Evolutionary conservation across 2,329 filamentous ascomycete species (phyloP).

Genomic region (Botryosphaeria dothidea): DNA sequence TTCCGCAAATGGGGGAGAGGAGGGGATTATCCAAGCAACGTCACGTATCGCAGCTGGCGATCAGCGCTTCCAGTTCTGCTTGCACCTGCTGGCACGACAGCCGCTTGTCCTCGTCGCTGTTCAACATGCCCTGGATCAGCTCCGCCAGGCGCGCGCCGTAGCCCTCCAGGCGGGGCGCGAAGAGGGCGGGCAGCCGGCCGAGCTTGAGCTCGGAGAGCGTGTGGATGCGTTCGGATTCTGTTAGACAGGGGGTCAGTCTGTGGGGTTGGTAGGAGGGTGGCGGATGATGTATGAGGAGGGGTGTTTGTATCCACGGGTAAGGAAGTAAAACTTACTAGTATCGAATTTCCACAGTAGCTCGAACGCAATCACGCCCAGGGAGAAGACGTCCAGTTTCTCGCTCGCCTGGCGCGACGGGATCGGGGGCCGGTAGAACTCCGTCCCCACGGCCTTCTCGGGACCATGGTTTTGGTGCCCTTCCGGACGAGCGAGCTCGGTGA

Average conservation of each 20-base stretch:
- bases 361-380: conserved; percentile 62
- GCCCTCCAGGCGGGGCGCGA: conserved; percentile 28
- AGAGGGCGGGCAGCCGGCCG: conserved; percentile 32
- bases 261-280: background rate
- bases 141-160: conserved; percentile 26
- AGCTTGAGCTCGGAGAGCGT: conserved; percentile 36
- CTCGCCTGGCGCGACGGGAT: conserved; percentile 34
- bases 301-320: too few relatives aligned
- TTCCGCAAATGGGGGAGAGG: too few relatives aligned
- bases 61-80: conserved; percentile 23
- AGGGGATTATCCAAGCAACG: background rate
- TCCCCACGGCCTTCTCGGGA: conserved; percentile 55
- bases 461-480: conserved; percentile 24
- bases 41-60: background rate
- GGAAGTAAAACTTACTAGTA: conserved; percentile 35
- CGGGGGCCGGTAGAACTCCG: conserved; percentile 62
- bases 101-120: conserved; percentile 30
- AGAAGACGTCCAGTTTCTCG: conserved; percentile 62
- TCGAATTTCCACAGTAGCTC: conserved; percentile 60
- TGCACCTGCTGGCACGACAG: conserved; percentile 34
- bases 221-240: conserved; percentile 41
- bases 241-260: background rate
- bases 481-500: conserved; percentile 54
- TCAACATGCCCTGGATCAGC: conserved; percentile 35
- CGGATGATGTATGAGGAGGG: too few relatives aligned